These are phyloP conservation scores for Penicillium hesseltinei DNA, from an alignment of 2,329 filamentous ascomycete species.

Conservation along the genomic window DNA sequence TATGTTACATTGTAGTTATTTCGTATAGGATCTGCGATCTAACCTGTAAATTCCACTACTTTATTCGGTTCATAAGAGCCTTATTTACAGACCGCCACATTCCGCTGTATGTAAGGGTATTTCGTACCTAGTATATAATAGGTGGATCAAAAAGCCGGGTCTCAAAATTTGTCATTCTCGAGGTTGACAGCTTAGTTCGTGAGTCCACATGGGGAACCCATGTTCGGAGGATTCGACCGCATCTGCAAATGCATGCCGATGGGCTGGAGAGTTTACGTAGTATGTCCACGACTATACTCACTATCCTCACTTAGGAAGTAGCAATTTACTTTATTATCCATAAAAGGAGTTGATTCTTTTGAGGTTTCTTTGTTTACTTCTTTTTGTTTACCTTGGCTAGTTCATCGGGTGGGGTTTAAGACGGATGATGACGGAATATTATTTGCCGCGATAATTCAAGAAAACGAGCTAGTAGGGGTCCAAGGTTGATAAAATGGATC, in stretches of 20 bases:
- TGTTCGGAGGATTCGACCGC: slow-evolving; percentile 4
- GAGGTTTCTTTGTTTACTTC: not conserved
- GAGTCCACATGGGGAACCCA: slow-evolving; percentile 6
- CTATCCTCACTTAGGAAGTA: not conserved
- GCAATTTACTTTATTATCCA: not conserved
- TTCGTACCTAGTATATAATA: not conserved
- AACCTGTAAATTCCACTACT: not conserved
- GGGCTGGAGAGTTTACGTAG: not conserved
- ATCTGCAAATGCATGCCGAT: not conserved
- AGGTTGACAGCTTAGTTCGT: not conserved
- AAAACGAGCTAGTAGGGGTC: slow-evolving; percentile 15
- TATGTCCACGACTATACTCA: not conserved
- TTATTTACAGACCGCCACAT: slow-evolving; percentile 9
- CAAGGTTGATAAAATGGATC: slow-evolving; percentile 11
- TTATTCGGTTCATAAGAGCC: not conserved
- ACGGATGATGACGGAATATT: not conserved
- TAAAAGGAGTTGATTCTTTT: not conserved
- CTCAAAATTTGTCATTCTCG: slow-evolving; percentile 22
- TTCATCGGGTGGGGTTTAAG: not conserved
- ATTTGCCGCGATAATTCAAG: not conserved
- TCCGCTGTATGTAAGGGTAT: not conserved
- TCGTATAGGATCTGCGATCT: not conserved
- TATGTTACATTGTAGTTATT: not conserved
- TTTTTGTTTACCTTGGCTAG: not conserved
- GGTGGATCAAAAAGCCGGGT: slow-evolving; percentile 2